Evolutionary conservation across 768 basidiomycete species (phyloP), one percentile per base, ranked within the genome.

Genomic region (Dictyophora rubrovolvata): DNA sequence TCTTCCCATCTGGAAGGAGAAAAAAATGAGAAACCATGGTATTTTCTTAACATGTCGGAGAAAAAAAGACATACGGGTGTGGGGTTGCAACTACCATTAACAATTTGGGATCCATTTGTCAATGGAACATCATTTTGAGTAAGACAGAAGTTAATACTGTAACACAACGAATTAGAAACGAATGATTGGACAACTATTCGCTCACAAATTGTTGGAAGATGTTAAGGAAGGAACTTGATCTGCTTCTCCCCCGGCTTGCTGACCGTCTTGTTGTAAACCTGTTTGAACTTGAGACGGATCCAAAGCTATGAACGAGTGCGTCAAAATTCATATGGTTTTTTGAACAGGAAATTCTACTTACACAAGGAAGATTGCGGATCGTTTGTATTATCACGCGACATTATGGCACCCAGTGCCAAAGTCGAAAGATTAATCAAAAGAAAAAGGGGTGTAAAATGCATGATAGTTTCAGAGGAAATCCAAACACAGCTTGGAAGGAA

Each of bases 221-320:
- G 79, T 79, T 55, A 77, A 68, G 7, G 79, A 82, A 5, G 77
- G 70, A 57, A 78, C 77, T 67, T 81, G 79, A 47, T 79, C 79
- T 4, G 42, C 14, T 14, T 36, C 53, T 66, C 73, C 68, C 8
- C 70, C 65, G 48, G 72, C 69, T 55, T 73, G 67, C 63, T 78
- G 77, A 46, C 79, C 83, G 60, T 80, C 66, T 50, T 80, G 75
- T 33, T 74, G 73, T 57, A 83, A 79, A 48, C 77, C 78, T 36
- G 65, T 55, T 18, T 79, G 77, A 65, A 83, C 74, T 53, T 78
- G 77, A 28, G 60, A 62, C 59, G 78, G 77, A 67, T 81, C 76
- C 57, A 86, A 78, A 55, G 80, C 53, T 54, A 28, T 22, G 8
- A 34, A 51, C 11, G 12, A 20, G 28, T 17, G 17, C 18, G 28